A percentile compares a stretch with the other conserved stretches of the same genome.
Evolutionary conservation across 2,329 filamentous ascomycete genomes (phyloP).

Genomic region (Trichoderma polysporum): DNA sequence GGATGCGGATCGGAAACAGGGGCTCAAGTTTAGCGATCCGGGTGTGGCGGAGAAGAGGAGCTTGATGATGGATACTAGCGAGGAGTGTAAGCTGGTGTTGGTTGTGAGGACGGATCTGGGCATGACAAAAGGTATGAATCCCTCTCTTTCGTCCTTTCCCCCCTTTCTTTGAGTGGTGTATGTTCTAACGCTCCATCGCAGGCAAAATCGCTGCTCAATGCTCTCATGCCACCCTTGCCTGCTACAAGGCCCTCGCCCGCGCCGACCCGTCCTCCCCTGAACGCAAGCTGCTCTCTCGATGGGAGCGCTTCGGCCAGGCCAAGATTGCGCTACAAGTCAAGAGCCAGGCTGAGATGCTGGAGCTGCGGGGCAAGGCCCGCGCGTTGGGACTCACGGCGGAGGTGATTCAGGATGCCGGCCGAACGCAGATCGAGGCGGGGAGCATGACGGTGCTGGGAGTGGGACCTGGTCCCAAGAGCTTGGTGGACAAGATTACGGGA

Average conservation of each 20-base stretch:
- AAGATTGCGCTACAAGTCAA: constrained; percentile 93
- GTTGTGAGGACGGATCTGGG: constrained; percentile 92
- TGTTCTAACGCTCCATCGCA: background rate
- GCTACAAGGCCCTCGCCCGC: constrained; percentile 79
- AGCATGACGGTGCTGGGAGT: constrained; percentile 90
- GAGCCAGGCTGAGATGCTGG: constrained; percentile 77
- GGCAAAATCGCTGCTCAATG: constrained; percentile 97
- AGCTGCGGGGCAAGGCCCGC: constrained; percentile 72
- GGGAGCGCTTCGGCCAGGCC: constrained; percentile 84
- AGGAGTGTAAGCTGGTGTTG: constrained; percentile 93
- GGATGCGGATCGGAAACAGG: constrained; percentile 60
- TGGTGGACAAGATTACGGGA: constrained; percentile 84
- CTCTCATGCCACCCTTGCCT: constrained; percentile 93
- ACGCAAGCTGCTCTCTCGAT: constrained; percentile 69
- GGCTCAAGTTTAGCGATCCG: constrained; percentile 42
- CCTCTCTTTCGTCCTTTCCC: background rate
- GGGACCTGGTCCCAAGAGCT: constrained; percentile 76
- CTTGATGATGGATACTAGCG: constrained; percentile 44
- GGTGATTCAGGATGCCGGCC: constrained; percentile 90
- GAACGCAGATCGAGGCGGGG: constrained; percentile 93
- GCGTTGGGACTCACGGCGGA: constrained; percentile 83
- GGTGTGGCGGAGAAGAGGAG: constrained; percentile 41
- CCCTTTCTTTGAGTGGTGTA: background rate
- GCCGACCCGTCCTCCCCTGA: constrained; percentile 54
- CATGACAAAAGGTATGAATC: constrained; percentile 84